Evolutionary conservation across 768 basidiomycete genomes (phyloP).

Genomic region (Leccinum imitatum): DNA sequence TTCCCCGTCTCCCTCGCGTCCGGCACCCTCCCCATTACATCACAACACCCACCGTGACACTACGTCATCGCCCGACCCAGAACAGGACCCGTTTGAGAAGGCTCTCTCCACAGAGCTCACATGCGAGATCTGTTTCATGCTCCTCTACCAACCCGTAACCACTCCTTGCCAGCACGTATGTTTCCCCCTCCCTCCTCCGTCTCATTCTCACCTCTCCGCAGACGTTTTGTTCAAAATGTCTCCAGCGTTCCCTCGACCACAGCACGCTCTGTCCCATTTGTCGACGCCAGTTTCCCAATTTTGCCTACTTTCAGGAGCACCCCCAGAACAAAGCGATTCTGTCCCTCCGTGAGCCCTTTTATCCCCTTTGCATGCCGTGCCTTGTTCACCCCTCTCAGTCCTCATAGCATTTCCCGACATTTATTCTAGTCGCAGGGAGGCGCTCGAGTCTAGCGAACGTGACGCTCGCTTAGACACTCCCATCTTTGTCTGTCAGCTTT

Average conservation of each 20-base stretch:
- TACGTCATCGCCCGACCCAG: conserved; percentile 30
- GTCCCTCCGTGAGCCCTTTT: conserved; percentile 56
- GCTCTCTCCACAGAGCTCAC: conserved; percentile 66
- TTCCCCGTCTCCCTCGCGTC: neutral
- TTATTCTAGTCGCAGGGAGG: conserved; percentile 62
- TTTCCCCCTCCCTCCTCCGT: conserved; percentile 17
- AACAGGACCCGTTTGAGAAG: conserved; percentile 49
- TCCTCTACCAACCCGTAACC: conserved; percentile 85
- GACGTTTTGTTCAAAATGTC: conserved; percentile 90
- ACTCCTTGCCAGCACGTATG: conserved; percentile 94
- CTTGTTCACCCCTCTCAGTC: conserved; percentile 41
- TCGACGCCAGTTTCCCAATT: conserved; percentile 71
- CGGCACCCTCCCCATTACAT: conserved; percentile 20
- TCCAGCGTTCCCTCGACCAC: conserved; percentile 90
- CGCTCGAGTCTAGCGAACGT: conserved; percentile 74
- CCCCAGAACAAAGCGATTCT: conserved; percentile 69
- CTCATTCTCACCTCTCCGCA: conserved; percentile 31
- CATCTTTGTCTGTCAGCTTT: conserved; percentile 86
- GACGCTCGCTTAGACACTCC: conserved; percentile 82
- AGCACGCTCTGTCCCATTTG: conserved; percentile 82
- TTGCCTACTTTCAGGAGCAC: conserved; percentile 78
- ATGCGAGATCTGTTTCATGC: conserved; percentile 88
- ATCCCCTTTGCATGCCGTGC: conserved; percentile 4
- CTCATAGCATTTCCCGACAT: conserved; percentile 64
- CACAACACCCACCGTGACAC: conserved; percentile 26